Evolutionary conservation across 2,329 filamentous ascomycete genomes (phyloP).

Genomic region (Xylaria arbuscula): DNA sequence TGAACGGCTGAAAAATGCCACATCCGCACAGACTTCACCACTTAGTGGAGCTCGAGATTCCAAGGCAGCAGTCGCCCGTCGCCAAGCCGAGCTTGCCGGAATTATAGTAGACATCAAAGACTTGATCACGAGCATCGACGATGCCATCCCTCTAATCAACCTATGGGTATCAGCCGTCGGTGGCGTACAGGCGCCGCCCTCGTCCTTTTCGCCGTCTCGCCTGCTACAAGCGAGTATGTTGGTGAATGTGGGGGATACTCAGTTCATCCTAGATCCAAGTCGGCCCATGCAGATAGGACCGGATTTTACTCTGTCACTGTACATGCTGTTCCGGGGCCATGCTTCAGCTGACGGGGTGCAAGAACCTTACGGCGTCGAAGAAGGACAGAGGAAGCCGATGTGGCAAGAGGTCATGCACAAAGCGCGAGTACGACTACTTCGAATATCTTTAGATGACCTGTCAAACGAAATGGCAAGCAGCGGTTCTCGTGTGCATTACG

Average conservation of each 20-base stretch:
- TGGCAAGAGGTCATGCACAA: conserved; percentile 99
- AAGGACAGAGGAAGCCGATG: conserved; percentile 72
- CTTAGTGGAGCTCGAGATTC: conserved; percentile 57
- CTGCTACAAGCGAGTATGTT: conserved; percentile 93
- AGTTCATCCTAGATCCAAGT: conserved; percentile 75
- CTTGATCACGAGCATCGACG: conserved; percentile 83
- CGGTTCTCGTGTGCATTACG: conserved; percentile 63
- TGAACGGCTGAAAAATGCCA: conserved; percentile 76
- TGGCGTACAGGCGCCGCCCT: conserved; percentile 82
- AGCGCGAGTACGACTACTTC: conserved; percentile 81
- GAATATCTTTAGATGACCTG: conserved; percentile 63
- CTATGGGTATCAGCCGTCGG: conserved; percentile 95
- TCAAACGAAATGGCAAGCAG: conserved; percentile 22
- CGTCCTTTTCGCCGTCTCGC: conserved; percentile 88
- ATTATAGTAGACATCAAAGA: conserved; percentile 81
- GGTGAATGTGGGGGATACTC: conserved; percentile 85
- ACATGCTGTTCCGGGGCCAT: conserved; percentile 94
- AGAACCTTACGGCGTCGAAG: conserved; percentile 59
- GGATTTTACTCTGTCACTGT: conserved; percentile 85
- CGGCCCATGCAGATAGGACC: conserved; percentile 85
- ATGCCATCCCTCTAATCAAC: conserved; percentile 90
- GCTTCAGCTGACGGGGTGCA: conserved; percentile 62
- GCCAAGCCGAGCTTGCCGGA: conserved; percentile 71
- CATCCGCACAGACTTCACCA: conserved; percentile 68
- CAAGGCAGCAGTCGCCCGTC: conserved; percentile 64